Evolutionary conservation across 768 basidiomycete genomes (phyloP), one percentile per base, ranked within the genome.

Genomic region (Chalciporus chontae): DNA sequence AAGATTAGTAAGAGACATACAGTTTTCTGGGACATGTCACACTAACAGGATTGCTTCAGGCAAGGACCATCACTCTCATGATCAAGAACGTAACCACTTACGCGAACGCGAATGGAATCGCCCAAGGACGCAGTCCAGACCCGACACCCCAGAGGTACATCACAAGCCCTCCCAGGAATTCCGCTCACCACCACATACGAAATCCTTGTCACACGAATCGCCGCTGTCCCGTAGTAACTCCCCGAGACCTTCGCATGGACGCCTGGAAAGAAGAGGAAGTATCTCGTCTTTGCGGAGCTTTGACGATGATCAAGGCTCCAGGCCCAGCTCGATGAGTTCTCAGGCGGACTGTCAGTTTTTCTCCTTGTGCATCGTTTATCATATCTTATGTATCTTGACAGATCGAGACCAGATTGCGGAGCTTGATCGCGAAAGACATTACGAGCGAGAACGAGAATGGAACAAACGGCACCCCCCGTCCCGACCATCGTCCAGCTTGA

Each of bases 391-490:
- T 18, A 10, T 29, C 43, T 58, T 47, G 8, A 19, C 50, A 83
- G 82, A 78, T 62, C 69, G 63, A 41, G 79, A 80, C 37, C 70
- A 69, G 31, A 59, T 69, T 5, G 61, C 60, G 34, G 77, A 77
- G 40, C 47, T 72, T 19, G 74, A 76, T 47, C 62, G 59, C 39
- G 80, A 81, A 45, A 71, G 67, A 40, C 70, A 71, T 40, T 52
- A 68, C 24, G 78, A 80, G 47, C 71, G 74, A 34, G 83, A 82
- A 56, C 71, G 77, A 29, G 73, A 74, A 44, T 81, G 82, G 80
- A 82, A 81, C 60, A 78, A 70, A 53, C 74, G 71, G 10, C 69
- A 70, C 18, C 58, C 65, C 15, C 66, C 59, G 17, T 57, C 58
- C 52, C 77, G 75, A n/a, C 70, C 76, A 15, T 67, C 73, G 2